Base-by-base conservation (phyloP, 2,329 filamentous ascomycete species). In the Neofusicoccum laricinum region DNA sequence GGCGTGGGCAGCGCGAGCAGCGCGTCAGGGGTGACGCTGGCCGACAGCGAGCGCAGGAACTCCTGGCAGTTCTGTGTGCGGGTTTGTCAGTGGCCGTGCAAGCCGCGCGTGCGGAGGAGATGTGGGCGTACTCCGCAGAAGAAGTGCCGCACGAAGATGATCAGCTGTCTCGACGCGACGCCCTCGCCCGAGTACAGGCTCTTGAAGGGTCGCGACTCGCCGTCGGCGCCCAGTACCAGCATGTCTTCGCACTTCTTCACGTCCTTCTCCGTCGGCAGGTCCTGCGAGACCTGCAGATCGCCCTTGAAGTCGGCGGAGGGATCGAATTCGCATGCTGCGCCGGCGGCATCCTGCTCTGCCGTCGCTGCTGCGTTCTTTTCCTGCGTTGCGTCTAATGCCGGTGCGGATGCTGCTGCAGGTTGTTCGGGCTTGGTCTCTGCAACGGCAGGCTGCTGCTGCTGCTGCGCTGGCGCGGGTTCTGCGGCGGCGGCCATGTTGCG, bases 101-200 rank as follows among this genome's bases (percentile, higher is more conserved):
- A 38, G 17, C 25, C 25, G 25, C 25, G 25, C 25, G 21, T 6
- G 2, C n/a, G 61, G 36, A 49, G 43, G n/a, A 12, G 48, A 14
- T 46, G 15, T 25, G 49, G 34, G 82, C 88, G 75, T 82, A 91
- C 90, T 40, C 89, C 89, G 73, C 90, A 93, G 81, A 91, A 92
- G 77, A 93, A 93, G 77, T 93, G 90, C 49, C 90, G 84, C 64
- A 93, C 83, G 72, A 93, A 93, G 68, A 93, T 86, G 46, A 92
- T 77, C 36, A 93, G 80, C 32, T 91, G 85, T 2, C 87, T 67
- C 1, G 72, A 71, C 38, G 75, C 76, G 8, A 73, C 70, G 14
- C 72, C 75, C 5, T 72, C 70, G 49, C 72, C 75, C 30, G 69
- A 64, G 63, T 77, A 77, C 34, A 79, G 66, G 34, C 73, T 73